Evolutionary conservation across 208 protist genomes (phyloP), one percentile per base, ranked within the genome.

Genomic region (Acanthamoeba culbertsoni): DNA sequence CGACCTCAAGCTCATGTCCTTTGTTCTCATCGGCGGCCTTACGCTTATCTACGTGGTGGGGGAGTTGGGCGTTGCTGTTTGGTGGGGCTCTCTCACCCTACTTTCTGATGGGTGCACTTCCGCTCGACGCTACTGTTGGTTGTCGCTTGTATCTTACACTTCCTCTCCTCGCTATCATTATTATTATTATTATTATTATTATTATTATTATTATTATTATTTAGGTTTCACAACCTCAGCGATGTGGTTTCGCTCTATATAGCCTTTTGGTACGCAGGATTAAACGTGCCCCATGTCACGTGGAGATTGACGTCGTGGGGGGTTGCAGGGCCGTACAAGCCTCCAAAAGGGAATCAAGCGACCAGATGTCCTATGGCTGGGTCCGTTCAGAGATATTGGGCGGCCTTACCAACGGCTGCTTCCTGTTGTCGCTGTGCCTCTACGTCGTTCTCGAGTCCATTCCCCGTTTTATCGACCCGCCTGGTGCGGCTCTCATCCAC

Each of bases 351-450:
- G 88, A 93, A 23, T 75, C 48, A 3, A 93, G 91, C 31, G 53
- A 94, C 46, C 57, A 40, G 10, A 95, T 96, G 93, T 65, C 79
- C 31, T 68, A 89, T 51, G 55, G 55, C n/a, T 68, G 55, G 79
- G 79, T 89, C 33, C 79, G 79, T 23, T 89, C 79, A 65, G 79
- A 89, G 79, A 89, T 89, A 48, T 31, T 89, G 53, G 79, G 79
- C 68, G 86, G 86, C 2, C 92, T 97, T 10, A 94, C 95, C 77
- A 97, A 97, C 48, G 95, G 94, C 26, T 86, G 92, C 43, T 97
- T 97, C 53, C 68, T 97, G 23, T 35, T 97, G 5, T 95, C 96
- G 12, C 63, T 97, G 14, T 95, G 95, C 71, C 59, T 97, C 16
- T 96, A 95, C 33, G 93, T 97, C 31, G 62, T 68, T 12, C 37